Evolutionary conservation across 352 stramenopile genomes (phyloP), one percentile per base, ranked within the genome.

Genomic region (Pythium aristosporum): DNA sequence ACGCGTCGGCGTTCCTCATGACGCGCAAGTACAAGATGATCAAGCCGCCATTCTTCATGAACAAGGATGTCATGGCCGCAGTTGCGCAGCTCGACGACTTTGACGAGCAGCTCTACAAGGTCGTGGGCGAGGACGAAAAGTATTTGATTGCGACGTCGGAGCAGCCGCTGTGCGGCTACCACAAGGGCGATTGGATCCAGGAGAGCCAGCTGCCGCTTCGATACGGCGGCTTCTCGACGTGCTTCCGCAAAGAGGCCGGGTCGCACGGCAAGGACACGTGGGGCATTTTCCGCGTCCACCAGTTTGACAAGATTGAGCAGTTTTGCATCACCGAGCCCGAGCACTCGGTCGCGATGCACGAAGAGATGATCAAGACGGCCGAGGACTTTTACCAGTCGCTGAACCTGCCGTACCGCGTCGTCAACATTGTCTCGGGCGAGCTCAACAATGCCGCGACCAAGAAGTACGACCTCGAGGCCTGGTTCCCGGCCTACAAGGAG

Each of bases 291-390:
- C 95, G 98, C 44, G 98, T 99, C 8, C 98, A 99, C 86, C 98
- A 99, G 83, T 99, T 99, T 75, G 97, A 99, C 77, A 99, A 99
- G 86, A 97, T 99, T 62, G 97, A 99, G 80, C 96, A 99, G 76
- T 99, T 99, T 75, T 98, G 93, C 75, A 93, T 99, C 60, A 97
- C 92, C 21, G 92, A 97, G 57, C 94, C 97, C 53, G 96, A 98
- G 67, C 83, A 91, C 64, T 98, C 90, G 52, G 55, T 82, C 34
- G 89, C 73, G 32, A 98, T 99, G 88, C 91, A 98, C 68, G 79
- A 97, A 49, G 92, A 97, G 70, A 97, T 97, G 89, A 71, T 97
- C 65, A 75, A 80, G 61, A 85, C 84, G 43, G 96, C 96, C 42
- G 94, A 99, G 75, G 97, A 98, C 61, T 99, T 99, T 73, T 99